Base-by-base conservation (phyloP, 768 basidiomycete species). In the Suillus brevipes region DNA sequence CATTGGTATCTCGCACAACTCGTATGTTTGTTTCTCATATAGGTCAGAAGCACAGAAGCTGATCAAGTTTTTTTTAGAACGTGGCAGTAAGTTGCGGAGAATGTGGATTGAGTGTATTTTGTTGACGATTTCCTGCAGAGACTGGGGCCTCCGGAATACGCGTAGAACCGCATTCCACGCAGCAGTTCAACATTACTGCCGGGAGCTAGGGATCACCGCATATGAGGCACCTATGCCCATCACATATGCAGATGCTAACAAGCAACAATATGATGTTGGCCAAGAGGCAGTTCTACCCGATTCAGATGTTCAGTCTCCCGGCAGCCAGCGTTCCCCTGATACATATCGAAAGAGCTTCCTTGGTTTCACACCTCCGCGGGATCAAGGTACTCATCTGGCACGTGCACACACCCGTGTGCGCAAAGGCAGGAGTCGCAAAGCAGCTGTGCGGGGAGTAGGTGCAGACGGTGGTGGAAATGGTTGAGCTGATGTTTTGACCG, bases 161-260 rank as follows among this genome's bases (percentile, higher is more conserved):
- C 85, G 90, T 56, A 87, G 84, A 72, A 93, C 91, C 1, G 89
- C 91, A 3, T 94, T 94, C 80, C 86, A 91, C 71, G 89, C 89
- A 10, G 91, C 92, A 1, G 87, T 87, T 25, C 86, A 91, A 69
- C 83, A 87, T 69, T 92, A 88, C 74, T 89, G 85, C 70, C 84
- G 81, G 62, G 85, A 90, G 71, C 83, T 92, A 10, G 88, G 85
- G 40, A 91, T 93, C 69, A 78, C 78, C 25, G 86, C 84, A 67
- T 81, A 80, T 75, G 82, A 85, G 69, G 82, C 90, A 2, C 80
- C 87, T 18, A 77, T 88, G 60, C 91, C 91, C 13, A 71, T 94
- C 67, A 79, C 83, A 49, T 87, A 80, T 70, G 76, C 75, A 45
- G 72, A 79, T 53, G 63, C 67, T 23, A 72, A 73, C 23, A 64